Evolutionary conservation across 2,329 filamentous ascomycete species (phyloP).

Genomic region (Clarireedia sp.): DNA sequence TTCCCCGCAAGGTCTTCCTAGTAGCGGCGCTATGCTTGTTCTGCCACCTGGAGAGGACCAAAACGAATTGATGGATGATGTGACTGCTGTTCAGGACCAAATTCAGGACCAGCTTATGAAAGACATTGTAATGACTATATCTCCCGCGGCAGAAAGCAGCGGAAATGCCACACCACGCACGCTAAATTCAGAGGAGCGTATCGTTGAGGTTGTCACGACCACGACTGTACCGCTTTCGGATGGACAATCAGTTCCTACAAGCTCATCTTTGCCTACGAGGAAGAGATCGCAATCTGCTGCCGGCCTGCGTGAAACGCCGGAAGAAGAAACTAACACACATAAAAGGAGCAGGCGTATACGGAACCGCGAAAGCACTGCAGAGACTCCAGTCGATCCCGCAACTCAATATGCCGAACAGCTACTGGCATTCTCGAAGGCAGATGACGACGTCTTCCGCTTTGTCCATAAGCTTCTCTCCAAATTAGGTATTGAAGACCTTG

Average conservation of each 20-base stretch:
- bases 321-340: conserved; percentile 49
- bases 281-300: conserved; percentile 57
- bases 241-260: conserved; percentile 10
- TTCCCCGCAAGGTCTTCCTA: conserved; percentile 13
- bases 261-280: conserved; percentile 32
- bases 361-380: conserved; percentile 46
- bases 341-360: conserved; percentile 60
- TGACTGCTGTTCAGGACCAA: neutral
- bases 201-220: conserved; percentile 17
- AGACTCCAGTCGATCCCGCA: conserved; percentile 43
- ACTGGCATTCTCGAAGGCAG: conserved; percentile 29
- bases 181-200: conserved; percentile 15
- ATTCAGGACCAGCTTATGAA: conserved; percentile 23
- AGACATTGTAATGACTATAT: conserved; percentile 19
- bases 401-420: conserved; percentile 47
- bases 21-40: conserved; percentile 17
- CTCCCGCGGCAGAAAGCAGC: conserved; percentile 17
- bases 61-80: neutral
- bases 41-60: conserved; percentile 16
- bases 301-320: conserved; percentile 46
- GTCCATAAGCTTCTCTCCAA: conserved; percentile 23
- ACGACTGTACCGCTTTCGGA: conserved; percentile 20
- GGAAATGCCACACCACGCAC: conserved; percentile 13
- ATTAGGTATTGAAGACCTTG: conserved; percentile 26
- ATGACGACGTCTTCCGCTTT: conserved; percentile 27